Evolutionary conservation across 331 rosid species (phyloP).

Genomic region (Rosa hybrid): DNA sequence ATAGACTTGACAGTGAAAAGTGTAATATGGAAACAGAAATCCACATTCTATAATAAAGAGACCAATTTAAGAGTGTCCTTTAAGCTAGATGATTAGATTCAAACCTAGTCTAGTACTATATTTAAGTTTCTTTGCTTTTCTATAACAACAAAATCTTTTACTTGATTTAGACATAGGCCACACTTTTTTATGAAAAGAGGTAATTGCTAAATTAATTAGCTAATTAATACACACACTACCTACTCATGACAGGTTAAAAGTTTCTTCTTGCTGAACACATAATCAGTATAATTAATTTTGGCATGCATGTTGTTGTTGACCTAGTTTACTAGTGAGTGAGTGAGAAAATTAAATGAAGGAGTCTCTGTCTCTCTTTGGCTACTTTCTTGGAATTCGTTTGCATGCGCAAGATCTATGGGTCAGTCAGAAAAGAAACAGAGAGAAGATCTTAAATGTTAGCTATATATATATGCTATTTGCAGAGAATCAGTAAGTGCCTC

Average conservation of each 20-base stretch:
- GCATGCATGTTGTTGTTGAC: slow-evolving; percentile 10
- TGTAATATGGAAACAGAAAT: too few relatives aligned
- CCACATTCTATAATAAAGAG: not conserved
- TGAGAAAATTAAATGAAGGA: not conserved
- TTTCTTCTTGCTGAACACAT: not conserved
- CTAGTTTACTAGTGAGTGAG: not conserved
- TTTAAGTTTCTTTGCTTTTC: not conserved
- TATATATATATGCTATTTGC: not conserved
- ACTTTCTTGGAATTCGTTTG: slow-evolving; percentile 61
- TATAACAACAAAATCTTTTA: not conserved
- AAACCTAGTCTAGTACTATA: slow-evolving; percentile 3
- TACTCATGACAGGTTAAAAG: not conserved
- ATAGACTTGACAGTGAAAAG: not conserved
- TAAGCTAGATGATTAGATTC: not conserved
- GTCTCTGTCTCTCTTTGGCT: slow-evolving; percentile 14
- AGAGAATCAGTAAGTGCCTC: slow-evolving; percentile 20
- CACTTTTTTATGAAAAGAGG: slow-evolving; percentile 1
- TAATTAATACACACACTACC: not conserved
- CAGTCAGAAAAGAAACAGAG: slow-evolving; percentile 29
- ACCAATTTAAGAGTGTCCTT: not conserved
- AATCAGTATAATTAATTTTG: not conserved
- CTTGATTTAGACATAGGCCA: slow-evolving; percentile 5
- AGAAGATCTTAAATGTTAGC: slow-evolving; percentile 34
- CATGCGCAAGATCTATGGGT: slow-evolving; percentile 52
- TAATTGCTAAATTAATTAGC: not conserved